phyloP scores from a whole-genome alignment of 306 rosid species.

The Cercis canadensis region DNA sequence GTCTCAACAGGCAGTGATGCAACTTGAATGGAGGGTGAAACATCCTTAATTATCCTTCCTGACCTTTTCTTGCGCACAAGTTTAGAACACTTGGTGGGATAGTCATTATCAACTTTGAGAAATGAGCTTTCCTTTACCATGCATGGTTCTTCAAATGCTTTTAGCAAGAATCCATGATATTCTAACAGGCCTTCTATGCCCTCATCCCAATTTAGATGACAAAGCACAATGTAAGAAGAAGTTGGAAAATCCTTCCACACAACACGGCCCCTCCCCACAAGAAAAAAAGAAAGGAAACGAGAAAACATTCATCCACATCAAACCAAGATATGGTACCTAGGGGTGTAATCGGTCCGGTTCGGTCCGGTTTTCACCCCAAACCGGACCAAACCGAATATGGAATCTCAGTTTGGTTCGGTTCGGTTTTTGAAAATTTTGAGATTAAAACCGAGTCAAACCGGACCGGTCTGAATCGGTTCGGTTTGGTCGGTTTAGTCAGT shows the following conservation, averaged over 20 bases:
- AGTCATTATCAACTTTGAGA: slow-evolving; percentile 72
- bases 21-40: slow-evolving; percentile 49
- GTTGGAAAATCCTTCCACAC: slow-evolving; percentile 30
- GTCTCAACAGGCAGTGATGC: slow-evolving; percentile 46
- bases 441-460: no score
- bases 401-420: no score
- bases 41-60: slow-evolving; percentile 60
- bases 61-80: slow-evolving; percentile 85
- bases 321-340: slow-evolving; percentile 41
- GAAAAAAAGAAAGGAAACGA: not conserved
- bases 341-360: no score
- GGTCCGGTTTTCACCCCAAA: no score
- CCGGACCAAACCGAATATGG: no score
- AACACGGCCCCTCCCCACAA: not conserved
- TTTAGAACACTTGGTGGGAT: slow-evolving; percentile 83
- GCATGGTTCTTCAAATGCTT: slow-evolving; percentile 78
- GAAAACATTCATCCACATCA: slow-evolving; percentile 30
- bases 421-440: no score
- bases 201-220: slow-evolving; percentile 71
- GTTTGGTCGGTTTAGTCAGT: no score
- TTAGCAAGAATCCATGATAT: slow-evolving; percentile 77
- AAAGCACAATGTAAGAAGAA: slow-evolving; percentile 39
- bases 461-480: no score
- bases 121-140: slow-evolving; percentile 90
- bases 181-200: slow-evolving; percentile 74